Conservation (phyloP, 768 basidiomycete genomes). For the Collybia sp. region DNA sequence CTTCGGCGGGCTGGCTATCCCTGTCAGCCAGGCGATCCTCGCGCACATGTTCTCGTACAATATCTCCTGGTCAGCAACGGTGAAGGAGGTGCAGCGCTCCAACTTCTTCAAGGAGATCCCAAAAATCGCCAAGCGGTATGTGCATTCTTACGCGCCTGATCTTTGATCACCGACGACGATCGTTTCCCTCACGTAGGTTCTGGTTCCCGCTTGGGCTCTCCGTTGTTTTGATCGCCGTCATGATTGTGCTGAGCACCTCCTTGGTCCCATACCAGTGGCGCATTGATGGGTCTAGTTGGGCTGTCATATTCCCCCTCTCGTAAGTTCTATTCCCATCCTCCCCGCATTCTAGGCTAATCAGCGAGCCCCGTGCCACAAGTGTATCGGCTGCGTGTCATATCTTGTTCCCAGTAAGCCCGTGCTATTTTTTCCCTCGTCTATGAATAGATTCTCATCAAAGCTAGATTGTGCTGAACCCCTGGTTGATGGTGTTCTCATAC, state of each 20-base stretch:
- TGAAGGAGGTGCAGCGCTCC: conserved; percentile 77
- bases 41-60: conserved; percentile 75
- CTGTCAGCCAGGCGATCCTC: conserved; percentile 56
- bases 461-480: conserved; percentile 84
- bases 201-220: conserved; percentile 61
- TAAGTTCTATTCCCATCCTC: conserved; percentile 26
- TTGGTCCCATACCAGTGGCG: conserved; percentile 62
- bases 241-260: conserved; percentile 50
- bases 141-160: too few relatives aligned
- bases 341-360: conserved; percentile 4
- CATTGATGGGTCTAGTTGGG: conserved; percentile 62
- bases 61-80: conserved; percentile 49
- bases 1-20: conserved; percentile 72
- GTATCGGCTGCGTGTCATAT: conserved; percentile 65
- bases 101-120: conserved; percentile 93
- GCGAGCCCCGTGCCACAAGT: conserved; percentile 33
- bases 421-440: background rate
- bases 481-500: conserved; percentile 81
- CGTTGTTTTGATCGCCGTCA: conserved; percentile 41
- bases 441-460: background rate
- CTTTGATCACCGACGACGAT: too few relatives aligned
- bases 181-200: too few relatives aligned
- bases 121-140: conserved; percentile 70
- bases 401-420: conserved; percentile 61
- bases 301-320: conserved; percentile 71